Evolutionary conservation across 306 rosid species (phyloP).

Genomic region (Vigna angularis): DNA sequence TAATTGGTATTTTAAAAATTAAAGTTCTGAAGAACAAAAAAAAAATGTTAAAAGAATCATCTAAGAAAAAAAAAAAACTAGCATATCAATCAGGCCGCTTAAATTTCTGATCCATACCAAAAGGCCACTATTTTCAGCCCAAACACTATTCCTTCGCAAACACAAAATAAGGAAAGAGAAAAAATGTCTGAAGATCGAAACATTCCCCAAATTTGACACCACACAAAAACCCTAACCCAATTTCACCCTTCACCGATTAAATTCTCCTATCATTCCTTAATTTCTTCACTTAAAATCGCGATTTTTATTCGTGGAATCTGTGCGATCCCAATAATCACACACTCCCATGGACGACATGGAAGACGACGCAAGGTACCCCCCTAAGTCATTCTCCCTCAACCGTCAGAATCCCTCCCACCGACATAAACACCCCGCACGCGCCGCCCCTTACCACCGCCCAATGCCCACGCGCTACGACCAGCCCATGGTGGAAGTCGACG

Average conservation of each 20-base stretch:
- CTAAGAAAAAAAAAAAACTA: neutral
- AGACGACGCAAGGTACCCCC: conserved; percentile 63
- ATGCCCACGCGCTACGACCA: conserved; percentile 43
- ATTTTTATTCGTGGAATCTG: neutral
- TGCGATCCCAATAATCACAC: neutral
- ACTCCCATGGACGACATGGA: conserved; percentile 59
- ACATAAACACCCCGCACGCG: conserved; percentile 54
- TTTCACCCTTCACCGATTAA: neutral
- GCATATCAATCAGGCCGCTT: neutral
- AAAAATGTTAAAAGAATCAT: neutral
- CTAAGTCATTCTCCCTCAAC: conserved; percentile 51
- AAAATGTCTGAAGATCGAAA: neutral
- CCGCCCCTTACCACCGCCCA: conserved; percentile 48
- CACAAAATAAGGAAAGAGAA: neutral
- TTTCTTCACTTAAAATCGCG: neutral
- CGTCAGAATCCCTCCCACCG: conserved; percentile 52
- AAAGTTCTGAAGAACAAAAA: too few relatives aligned
- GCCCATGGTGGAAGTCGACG: conserved; percentile 18
- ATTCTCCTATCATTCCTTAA: neutral
- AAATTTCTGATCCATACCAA: neutral
- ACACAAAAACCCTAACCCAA: conserved; percentile 40
- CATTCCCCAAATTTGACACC: neutral
- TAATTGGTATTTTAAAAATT: too few relatives aligned
- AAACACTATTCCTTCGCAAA: neutral
- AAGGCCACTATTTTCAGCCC: neutral